A percentile compares a stretch with the other conserved stretches of the same genome.
Evolutionary conservation across 805 yeast genomes (phyloP).

Genomic region (Candida arabinofermentans): DNA sequence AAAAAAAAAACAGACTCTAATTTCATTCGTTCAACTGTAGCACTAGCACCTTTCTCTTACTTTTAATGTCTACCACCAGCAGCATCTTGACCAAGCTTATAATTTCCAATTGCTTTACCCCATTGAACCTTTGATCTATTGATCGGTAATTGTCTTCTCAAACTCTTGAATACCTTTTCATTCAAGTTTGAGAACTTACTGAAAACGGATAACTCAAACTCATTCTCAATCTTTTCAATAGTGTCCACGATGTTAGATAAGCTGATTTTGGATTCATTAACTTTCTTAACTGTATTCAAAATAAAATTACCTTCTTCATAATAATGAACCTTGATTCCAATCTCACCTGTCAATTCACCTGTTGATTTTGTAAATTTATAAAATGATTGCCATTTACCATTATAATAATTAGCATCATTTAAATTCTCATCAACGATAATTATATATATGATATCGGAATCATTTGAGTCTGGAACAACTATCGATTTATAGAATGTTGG

Average conservation of each 20-base stretch:
- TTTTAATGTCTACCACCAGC: slow-evolving; percentile 39
- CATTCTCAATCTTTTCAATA: slow-evolving; percentile 55
- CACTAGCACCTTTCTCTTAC: background rate
- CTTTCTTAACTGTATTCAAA: slow-evolving; percentile 45
- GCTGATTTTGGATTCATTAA: slow-evolving; percentile 25
- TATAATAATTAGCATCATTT: slow-evolving; percentile 77
- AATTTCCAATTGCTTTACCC: slow-evolving; percentile 91
- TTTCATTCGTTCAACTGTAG: background rate
- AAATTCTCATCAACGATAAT: slow-evolving; percentile 68
- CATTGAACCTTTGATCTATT: slow-evolving; percentile 90
- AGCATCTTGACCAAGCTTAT: slow-evolving; percentile 80
- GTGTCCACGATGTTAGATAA: slow-evolving; percentile 34
- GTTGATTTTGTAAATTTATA: slow-evolving; percentile 42
- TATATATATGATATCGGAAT: slow-evolving; percentile 34
- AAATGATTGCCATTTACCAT: slow-evolving; percentile 81
- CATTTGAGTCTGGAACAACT: slow-evolving; percentile 36
- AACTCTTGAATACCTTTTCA: slow-evolving; percentile 73
- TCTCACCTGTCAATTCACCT: slow-evolving; percentile 44
- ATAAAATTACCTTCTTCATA: slow-evolving; percentile 96
- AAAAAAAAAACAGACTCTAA: background rate
- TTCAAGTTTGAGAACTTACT: slow-evolving; percentile 66
- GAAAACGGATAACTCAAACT: slow-evolving; percentile 56
- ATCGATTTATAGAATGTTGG: slow-evolving; percentile 51
- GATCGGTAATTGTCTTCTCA: slow-evolving; percentile 89
- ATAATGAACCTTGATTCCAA: slow-evolving; percentile 78